phyloP scores from a whole-genome alignment of 805 yeast genomes.

The Hanseniaspora singularis region DNA sequence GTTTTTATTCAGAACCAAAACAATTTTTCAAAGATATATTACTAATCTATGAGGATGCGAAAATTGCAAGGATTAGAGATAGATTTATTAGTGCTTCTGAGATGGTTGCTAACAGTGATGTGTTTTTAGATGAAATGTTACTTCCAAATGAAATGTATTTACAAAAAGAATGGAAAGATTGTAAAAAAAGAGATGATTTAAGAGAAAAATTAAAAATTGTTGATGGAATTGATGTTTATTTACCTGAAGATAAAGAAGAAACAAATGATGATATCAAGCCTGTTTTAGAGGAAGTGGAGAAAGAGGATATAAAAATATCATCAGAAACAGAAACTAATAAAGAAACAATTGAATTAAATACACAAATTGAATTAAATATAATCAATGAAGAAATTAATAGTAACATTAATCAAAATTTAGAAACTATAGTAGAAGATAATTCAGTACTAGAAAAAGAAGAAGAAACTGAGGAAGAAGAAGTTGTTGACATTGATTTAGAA shows the following conservation, averaged over 20 bases:
- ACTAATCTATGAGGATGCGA: conserved; percentile 69
- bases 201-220: conserved; percentile 33
- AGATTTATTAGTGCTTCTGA: conserved; percentile 72
- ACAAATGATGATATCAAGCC: neutral
- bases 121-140: conserved; percentile 78
- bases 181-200: conserved; percentile 51
- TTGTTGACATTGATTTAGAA: neutral
- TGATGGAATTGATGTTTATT: conserved; percentile 11
- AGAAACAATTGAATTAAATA: no score
- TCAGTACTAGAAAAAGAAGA: neutral
- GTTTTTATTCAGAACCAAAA: conserved; percentile 82
- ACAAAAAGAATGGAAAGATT: conserved; percentile 59
- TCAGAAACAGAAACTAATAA: no score
- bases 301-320: no score
- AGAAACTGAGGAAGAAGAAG: neutral
- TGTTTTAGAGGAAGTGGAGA: no score
- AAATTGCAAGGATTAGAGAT: conserved; percentile 69
- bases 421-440: no score
- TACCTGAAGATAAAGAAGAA: neutral
- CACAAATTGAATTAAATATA: no score
- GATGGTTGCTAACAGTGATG: conserved; percentile 92
- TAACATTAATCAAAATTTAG: no score
- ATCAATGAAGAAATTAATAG: no score
- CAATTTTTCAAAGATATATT: conserved; percentile 79
- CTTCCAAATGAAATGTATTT: conserved; percentile 41